Evolutionary conservation across 441 rosid species (phyloP), one percentile per base, ranked within the genome.

Genomic region (Pelargonium australe): DNA sequence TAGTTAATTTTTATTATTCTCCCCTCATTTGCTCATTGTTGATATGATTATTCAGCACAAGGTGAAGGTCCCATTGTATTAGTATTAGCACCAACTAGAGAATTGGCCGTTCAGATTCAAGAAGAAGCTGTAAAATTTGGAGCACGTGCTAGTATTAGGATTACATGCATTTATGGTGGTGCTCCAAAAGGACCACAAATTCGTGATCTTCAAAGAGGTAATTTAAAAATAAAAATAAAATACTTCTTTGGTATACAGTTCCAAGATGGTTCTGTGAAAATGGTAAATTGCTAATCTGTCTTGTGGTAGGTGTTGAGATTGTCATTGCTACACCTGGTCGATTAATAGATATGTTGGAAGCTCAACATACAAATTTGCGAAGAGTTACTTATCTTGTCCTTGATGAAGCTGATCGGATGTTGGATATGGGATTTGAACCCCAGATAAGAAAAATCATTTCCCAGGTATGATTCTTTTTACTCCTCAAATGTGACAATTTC

Each of bases 371-470:
- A 61, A 89, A 86, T 82, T 84, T 95, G 85, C 83, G 74, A 73
- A 82, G 97, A 80, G 98, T 92, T 73, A 95, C 96, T 60, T 95
- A 90, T 85, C 95, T 95, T 74, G 99, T 95, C 6, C 76, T 95
- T 84, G 99, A 90, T 78, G 99, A 95, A 76, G 97, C 98, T 68
- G 99, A 95, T 79, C 75, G 98, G 72, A 95, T 95, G 99, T 79
- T 95, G 83, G 99, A 95, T 80, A 95, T 95, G 99, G 99, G 99
- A 17, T 95, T 95, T 84, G 99, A 92, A 80, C 98, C 99, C 71
- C 99, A 95, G 75, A 92, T 95, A 76, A 89, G 97, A 81, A 90
- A 89, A 83, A 85, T 95, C 74, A 49, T 90, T 13, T 78, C 91
- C 65, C 99, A 95, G 86, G 97, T 87, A 74, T 78, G 77, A 12